phyloP scores from a whole-genome alignment of 164 flowering plant species.

The Kalanchoe fedtschenkoi region DNA sequence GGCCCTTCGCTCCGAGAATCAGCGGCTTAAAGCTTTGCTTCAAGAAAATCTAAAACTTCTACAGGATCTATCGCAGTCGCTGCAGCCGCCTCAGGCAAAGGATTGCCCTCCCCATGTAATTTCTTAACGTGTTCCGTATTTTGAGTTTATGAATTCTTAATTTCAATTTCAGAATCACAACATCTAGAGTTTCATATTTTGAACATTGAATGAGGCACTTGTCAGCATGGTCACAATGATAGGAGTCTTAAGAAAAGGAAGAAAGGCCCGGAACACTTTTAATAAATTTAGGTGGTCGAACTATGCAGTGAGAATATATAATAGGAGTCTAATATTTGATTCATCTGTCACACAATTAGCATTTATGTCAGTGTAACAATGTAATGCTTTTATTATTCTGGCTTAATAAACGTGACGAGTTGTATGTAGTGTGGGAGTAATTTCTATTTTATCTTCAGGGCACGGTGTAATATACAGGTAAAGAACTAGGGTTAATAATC shows the following conservation, averaged over 20 bases:
- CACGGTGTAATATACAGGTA: not conserved
- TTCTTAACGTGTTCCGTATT: not conserved
- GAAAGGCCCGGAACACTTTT: not conserved
- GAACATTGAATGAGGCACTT: too few relatives aligned
- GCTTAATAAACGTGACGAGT: not conserved
- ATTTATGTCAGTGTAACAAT: not conserved
- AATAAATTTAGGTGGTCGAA: not conserved
- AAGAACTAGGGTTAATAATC: not conserved
- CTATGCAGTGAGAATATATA: not conserved
- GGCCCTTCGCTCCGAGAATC: constrained; percentile 40
- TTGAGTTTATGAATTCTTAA: too few relatives aligned
- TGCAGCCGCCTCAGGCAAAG: constrained; percentile 23
- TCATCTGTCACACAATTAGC: not conserved
- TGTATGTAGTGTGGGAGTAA: not conserved
- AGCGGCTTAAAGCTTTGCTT: constrained; percentile 41
- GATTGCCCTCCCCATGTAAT: constrained; percentile 82
- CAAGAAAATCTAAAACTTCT: constrained; percentile 59
- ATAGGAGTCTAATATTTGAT: not conserved
- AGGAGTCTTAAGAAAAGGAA: too few relatives aligned
- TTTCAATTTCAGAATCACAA: not conserved
- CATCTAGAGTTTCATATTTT: not conserved
- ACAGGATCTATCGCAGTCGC: constrained; percentile 35
- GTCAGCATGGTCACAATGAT: too few relatives aligned
- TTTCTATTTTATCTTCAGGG: not conserved
- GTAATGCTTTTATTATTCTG: too few relatives aligned